A percentile compares a stretch with the other conserved stretches of the same genome.
Evolutionary conservation across 208 protist genomes (phyloP).

Genomic region (Trypanosoma platydactyli): DNA sequence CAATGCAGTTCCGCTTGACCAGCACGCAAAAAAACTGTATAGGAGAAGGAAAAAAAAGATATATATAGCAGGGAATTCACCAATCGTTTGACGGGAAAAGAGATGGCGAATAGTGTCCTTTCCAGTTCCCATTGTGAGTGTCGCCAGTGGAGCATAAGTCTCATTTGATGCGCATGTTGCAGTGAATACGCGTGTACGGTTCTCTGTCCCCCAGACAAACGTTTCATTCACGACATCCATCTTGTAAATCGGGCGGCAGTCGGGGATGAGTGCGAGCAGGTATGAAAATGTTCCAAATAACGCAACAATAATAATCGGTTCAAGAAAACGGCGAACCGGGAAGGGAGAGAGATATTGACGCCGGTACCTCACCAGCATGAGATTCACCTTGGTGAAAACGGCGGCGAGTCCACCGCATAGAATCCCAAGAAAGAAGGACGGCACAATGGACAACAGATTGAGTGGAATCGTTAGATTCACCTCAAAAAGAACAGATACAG

Average conservation of each 20-base stretch:
- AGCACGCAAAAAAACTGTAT: conserved; percentile 79
- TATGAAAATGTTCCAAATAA: conserved; percentile 68
- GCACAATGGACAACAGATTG: conserved; percentile 81
- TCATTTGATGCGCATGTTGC: conserved; percentile 49
- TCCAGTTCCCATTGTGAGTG: conserved; percentile 78
- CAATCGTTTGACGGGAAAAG: conserved; percentile 83
- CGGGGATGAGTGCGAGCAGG: conserved; percentile 38
- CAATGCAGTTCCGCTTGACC: conserved; percentile 76
- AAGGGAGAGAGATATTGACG: conserved; percentile 49
- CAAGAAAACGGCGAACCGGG: conserved; percentile 57
- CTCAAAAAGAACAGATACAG: conserved; percentile 86
- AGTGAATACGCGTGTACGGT: conserved; percentile 54
- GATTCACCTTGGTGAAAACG: conserved; percentile 87
- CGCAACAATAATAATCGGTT: conserved; percentile 63
- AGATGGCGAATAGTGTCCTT: conserved; percentile 88
- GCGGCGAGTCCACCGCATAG: conserved; percentile 80
- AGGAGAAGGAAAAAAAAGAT: conserved; percentile 80
- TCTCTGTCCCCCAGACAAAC: conserved; percentile 78
- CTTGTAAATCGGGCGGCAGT: conserved; percentile 41
- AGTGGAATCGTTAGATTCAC: conserved; percentile 86
- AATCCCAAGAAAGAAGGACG: conserved; percentile 85
- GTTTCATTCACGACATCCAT: conserved; percentile 38
- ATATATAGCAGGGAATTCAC: conserved; percentile 59
- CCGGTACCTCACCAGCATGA: conserved; percentile 82
- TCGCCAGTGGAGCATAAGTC: conserved; percentile 81